Evolutionary conservation across 2,329 filamentous ascomycete species (phyloP).

Genomic region (Cladosporium sp.): DNA sequence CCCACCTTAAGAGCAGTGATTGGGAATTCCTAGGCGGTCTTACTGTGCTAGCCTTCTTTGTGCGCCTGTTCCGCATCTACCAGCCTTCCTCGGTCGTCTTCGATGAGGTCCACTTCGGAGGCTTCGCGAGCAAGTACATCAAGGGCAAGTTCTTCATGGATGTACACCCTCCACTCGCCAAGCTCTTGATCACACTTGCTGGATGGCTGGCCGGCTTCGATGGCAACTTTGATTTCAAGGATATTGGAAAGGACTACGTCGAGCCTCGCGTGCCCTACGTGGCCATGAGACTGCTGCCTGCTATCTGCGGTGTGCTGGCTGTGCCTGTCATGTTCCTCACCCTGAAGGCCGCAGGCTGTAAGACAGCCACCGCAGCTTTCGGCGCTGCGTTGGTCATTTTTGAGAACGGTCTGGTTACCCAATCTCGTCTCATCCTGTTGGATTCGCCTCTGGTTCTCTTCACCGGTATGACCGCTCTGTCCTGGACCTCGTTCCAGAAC

Average conservation of each 20-base stretch:
- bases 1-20: constrained; percentile 77
- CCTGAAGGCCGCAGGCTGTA: constrained; percentile 84
- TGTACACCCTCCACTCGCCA: constrained; percentile 95
- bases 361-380: constrained; percentile 76
- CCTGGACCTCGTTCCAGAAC: constrained; percentile 91
- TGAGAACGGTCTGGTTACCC: constrained; percentile 92
- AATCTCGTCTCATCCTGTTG: constrained; percentile 91
- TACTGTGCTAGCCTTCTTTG: constrained; percentile 69
- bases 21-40: constrained; percentile 71
- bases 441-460: constrained; percentile 93
- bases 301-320: constrained; percentile 79
- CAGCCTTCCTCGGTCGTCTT: constrained; percentile 96
- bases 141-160: constrained; percentile 99
- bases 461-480: constrained; percentile 83
- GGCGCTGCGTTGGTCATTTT: constrained; percentile 87
- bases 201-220: constrained; percentile 94
- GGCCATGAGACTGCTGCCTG: constrained; percentile 91
- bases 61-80: constrained; percentile 93
- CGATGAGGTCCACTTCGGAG: constrained; percentile 98
- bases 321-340: constrained; percentile 94
- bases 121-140: constrained; percentile 98
- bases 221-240: constrained; percentile 97
- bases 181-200: constrained; percentile 91
- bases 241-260: constrained; percentile 97
- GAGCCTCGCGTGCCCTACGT: constrained; percentile 95